phyloP scores from a whole-genome alignment of 257 asterid species.

The Datura wrightii region DNA sequence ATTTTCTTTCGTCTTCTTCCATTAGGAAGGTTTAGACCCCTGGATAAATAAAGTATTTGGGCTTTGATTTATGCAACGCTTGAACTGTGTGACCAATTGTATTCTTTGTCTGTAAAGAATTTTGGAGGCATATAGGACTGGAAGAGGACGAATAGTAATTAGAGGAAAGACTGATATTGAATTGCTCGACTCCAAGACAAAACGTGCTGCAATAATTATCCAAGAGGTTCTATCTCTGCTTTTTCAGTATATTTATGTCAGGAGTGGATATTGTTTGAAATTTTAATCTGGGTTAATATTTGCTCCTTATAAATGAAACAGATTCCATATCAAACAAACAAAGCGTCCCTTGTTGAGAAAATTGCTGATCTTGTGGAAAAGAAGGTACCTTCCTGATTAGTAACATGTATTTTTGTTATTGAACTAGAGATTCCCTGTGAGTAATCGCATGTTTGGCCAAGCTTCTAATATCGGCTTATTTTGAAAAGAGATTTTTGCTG shows the following conservation, averaged over 20 bases:
- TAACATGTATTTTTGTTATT: neutral
- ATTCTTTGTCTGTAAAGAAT: conserved; percentile 44
- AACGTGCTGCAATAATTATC: conserved; percentile 83
- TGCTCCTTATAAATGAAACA: conserved; percentile 47
- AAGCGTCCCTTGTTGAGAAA: conserved; percentile 94
- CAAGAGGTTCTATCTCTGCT: conserved; percentile 75
- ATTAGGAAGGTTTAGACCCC: neutral
- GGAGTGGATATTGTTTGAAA: neutral
- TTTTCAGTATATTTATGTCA: neutral
- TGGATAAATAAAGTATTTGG: neutral
- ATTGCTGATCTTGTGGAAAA: conserved; percentile 93
- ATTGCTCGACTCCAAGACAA: conserved; percentile 78
- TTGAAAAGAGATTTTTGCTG: too few relatives aligned
- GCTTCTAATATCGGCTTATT: neutral
- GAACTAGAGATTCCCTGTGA: neutral
- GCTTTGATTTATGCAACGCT: neutral
- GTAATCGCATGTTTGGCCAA: neutral
- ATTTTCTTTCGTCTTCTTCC: neutral
- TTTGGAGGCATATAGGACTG: conserved; percentile 93
- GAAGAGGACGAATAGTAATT: conserved; percentile 86
- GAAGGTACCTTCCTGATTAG: conserved; percentile 61
- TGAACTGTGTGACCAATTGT: conserved; percentile 3
- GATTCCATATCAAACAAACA: conserved; percentile 97
- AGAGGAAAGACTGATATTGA: conserved; percentile 98
- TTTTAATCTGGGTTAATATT: conserved; percentile 31